Conservation (phyloP, 805 yeast species). For the Zygotorulaspora danielsina region DNA sequence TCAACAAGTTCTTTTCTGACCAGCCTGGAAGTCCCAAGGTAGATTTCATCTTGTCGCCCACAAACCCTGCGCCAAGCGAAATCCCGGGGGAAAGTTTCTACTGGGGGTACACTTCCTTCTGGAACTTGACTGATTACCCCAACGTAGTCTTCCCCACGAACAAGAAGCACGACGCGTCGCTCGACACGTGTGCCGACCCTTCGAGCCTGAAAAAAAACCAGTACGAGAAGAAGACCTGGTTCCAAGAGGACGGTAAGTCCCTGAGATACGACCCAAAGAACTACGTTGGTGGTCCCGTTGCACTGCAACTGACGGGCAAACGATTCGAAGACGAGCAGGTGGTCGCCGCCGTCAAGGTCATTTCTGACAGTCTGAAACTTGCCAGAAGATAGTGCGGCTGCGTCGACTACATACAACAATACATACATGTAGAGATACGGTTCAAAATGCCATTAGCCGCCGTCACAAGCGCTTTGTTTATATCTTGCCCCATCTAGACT, state of each 20-base stretch:
- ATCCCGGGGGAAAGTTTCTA: constrained; percentile 56
- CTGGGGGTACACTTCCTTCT: constrained; percentile 78
- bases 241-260: constrained; percentile 13
- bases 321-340: constrained; percentile 48
- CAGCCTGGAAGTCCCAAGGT: constrained; percentile 23
- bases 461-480: too few relatives aligned
- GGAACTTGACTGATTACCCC: constrained; percentile 70
- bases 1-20: constrained; percentile 21
- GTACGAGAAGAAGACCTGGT: constrained; percentile 27
- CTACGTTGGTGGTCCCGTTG: constrained; percentile 47
- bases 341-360: constrained; percentile 43
- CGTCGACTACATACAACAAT: background rate
- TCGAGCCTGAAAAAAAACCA: constrained; percentile 17
- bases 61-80: constrained; percentile 69
- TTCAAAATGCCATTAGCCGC: too few relatives aligned
- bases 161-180: constrained; percentile 49
- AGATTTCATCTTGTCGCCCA: constrained; percentile 65
- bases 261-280: constrained; percentile 33
- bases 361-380: constrained; percentile 34
- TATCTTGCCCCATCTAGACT: too few relatives aligned
- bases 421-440: too few relatives aligned
- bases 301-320: constrained; percentile 47
- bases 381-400: constrained; percentile 20
- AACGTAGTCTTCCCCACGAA: constrained; percentile 62
- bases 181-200: constrained; percentile 45